phyloP scores from a whole-genome alignment of 441 rosid species.

The Adansonia grandidieri region DNA sequence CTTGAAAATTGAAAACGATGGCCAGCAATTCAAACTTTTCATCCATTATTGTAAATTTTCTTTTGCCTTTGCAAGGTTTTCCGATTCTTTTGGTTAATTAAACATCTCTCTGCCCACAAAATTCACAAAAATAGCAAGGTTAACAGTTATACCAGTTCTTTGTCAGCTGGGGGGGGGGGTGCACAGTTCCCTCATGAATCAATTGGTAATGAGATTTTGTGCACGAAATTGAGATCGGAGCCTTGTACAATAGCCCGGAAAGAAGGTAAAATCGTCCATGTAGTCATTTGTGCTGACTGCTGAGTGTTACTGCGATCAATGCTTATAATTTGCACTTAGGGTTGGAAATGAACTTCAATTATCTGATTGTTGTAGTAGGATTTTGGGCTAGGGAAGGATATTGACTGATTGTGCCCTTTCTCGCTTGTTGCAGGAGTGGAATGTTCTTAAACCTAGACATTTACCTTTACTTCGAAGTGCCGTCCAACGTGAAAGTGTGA shows the following conservation, averaged over 20 bases:
- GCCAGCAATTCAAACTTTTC: constrained; percentile 8
- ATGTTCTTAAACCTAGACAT: constrained; percentile 74
- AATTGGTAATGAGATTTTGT: constrained; percentile 1
- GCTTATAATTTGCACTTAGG: constrained; percentile 16
- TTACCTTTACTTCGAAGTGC: constrained; percentile 72
- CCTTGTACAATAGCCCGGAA: neutral
- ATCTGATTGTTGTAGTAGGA: constrained; percentile 13
- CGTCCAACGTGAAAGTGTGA: constrained; percentile 60
- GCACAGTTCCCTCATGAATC: neutral
- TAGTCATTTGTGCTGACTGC: constrained; percentile 5
- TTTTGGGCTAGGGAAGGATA: neutral
- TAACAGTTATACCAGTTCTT: constrained; percentile 9
- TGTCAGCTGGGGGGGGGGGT: neutral
- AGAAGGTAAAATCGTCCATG: neutral
- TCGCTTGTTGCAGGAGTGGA: constrained; percentile 65
- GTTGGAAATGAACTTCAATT: constrained; percentile 7
- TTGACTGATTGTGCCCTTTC: constrained; percentile 4
- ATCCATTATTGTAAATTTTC: constrained; percentile 9
- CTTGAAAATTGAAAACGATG: constrained; percentile 19
- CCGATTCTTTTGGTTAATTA: constrained; percentile 2
- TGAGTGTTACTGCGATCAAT: neutral
- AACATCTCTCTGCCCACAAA: constrained; percentile 14
- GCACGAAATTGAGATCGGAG: neutral
- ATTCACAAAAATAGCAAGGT: neutral
- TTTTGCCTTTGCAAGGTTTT: neutral